These are phyloP conservation scores for Candida pseudocylindracea DNA, from an alignment of 1,139 yeast genomes.

Conservation along the genomic window DNA sequence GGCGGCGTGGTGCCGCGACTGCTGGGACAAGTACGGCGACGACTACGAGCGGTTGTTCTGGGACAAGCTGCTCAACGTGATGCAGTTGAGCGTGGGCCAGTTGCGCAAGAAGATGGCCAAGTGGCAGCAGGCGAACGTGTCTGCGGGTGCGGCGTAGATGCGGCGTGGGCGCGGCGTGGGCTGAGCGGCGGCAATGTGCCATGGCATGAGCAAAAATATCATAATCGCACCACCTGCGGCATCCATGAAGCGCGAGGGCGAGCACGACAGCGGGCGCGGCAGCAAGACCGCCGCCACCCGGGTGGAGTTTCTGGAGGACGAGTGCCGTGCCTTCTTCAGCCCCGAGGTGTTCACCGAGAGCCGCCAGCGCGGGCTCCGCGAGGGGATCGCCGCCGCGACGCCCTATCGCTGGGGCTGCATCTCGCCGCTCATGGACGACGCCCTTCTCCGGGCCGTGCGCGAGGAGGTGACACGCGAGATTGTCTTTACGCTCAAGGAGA, in stretches of 20 bases:
- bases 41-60: slow-evolving; percentile 79
- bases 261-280: too few relatives aligned
- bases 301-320: slow-evolving; percentile 5
- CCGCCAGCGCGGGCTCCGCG: slow-evolving; percentile 17
- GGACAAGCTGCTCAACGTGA: slow-evolving; percentile 68
- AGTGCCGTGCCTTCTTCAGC: slow-evolving; percentile 27
- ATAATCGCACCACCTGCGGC: too few relatives aligned
- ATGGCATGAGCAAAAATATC: too few relatives aligned
- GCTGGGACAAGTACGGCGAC: slow-evolving; percentile 68
- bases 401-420: slow-evolving; percentile 91
- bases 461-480: slow-evolving; percentile 65
- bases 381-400: slow-evolving; percentile 23
- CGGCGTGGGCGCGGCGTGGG: too few relatives aligned
- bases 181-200: too few relatives aligned
- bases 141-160: too few relatives aligned
- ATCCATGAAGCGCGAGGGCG: too few relatives aligned
- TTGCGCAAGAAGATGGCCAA: slow-evolving; percentile 41
- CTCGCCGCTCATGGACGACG: slow-evolving; percentile 48
- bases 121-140: slow-evolving; percentile 14
- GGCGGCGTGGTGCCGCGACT: slow-evolving; percentile 2
- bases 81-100: slow-evolving; percentile 76
- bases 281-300: too few relatives aligned
- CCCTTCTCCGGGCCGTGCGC: slow-evolving; percentile 55
- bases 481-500: slow-evolving; percentile 85
- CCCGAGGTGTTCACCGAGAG: slow-evolving; percentile 25